phyloP scores from a whole-genome alignment of 2,329 filamentous ascomycete species.

The Neofusicoccum umdonicola region DNA sequence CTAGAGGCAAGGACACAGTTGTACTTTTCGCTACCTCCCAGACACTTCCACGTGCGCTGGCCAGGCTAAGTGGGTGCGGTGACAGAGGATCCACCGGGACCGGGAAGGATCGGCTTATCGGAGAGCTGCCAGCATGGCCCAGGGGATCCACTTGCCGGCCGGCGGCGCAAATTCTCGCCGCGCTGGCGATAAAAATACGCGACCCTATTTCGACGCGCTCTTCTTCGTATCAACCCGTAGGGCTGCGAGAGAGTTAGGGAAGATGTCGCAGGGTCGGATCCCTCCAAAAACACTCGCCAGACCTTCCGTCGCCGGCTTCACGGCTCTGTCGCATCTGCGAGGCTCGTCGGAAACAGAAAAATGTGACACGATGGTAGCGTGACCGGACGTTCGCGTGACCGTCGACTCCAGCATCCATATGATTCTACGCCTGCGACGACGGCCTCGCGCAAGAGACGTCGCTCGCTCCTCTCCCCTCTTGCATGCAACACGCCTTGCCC shows the following conservation, averaged over 20 bases:
- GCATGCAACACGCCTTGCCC: not conserved
- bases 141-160: not conserved
- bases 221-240: too few relatives aligned
- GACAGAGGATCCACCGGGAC: not conserved
- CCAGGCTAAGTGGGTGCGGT: not conserved
- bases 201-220: not conserved
- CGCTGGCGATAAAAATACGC: too few relatives aligned
- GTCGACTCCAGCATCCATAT: not conserved
- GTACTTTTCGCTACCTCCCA: too few relatives aligned
- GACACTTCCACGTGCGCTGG: too few relatives aligned
- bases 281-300: not conserved
- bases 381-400: not conserved
- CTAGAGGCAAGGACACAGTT: too few relatives aligned
- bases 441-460: too few relatives aligned
- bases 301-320: not conserved
- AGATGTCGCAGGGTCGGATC: too few relatives aligned
- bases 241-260: too few relatives aligned
- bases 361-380: constrained; percentile 5
- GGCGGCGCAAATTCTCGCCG: too few relatives aligned
- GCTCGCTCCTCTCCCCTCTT: too few relatives aligned
- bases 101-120: not conserved
- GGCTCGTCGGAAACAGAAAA: not conserved
- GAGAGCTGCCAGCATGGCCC: not conserved
- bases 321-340: not conserved
- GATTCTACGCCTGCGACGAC: not conserved